A percentile compares a stretch with the other conserved stretches of the same genome.
phyloP scores from a whole-genome alignment of 139 green algal species.

The Asterochloris erici region DNA sequence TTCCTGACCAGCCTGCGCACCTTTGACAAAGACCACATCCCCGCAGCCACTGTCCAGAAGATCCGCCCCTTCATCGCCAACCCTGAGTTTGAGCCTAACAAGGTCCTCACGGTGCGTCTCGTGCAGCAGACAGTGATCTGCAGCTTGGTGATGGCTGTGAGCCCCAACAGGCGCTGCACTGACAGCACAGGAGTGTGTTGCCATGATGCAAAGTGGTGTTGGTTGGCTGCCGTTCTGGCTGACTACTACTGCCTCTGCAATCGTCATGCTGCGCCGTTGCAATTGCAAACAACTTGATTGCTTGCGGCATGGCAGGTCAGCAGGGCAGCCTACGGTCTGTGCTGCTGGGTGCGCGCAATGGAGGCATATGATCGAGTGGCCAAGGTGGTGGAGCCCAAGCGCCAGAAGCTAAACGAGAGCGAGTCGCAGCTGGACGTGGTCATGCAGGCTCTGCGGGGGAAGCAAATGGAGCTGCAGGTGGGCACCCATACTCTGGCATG shows the following conservation, averaged over 20 bases:
- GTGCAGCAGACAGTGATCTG: too few species aligned
- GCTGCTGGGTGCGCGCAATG: conserved; percentile 62
- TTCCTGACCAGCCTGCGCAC: conserved; percentile 58
- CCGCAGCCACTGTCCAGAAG: conserved; percentile 27
- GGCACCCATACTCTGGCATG: too few species aligned
- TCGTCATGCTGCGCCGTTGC: too few species aligned
- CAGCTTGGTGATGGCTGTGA: too few species aligned
- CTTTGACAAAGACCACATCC: conserved; percentile 54
- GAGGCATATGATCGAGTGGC: conserved; percentile 66
- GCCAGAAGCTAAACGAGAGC: conserved; percentile 37
- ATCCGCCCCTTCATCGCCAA: conserved; percentile 28
- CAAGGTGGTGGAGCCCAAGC: conserved; percentile 62
- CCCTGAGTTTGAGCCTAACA: conserved; percentile 27
- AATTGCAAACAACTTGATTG: too few species aligned
- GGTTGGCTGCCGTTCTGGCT: too few species aligned
- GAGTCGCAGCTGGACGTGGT: conserved; percentile 50
- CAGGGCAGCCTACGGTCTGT: conserved; percentile 9
- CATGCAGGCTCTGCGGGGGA: conserved; percentile 55
- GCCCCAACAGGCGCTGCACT: too few species aligned
- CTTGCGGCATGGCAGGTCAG: conserved; percentile 12
- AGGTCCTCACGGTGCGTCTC: conserved; percentile 13
- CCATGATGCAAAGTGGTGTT: too few species aligned
- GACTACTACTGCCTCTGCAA: too few species aligned
- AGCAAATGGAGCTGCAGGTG: conserved; percentile 62
- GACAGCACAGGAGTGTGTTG: too few species aligned